These are phyloP conservation scores for Jackrogersella multiformis DNA, from an alignment of 495 filamentous ascomycete genomes.

Conservation along the genomic window DNA sequence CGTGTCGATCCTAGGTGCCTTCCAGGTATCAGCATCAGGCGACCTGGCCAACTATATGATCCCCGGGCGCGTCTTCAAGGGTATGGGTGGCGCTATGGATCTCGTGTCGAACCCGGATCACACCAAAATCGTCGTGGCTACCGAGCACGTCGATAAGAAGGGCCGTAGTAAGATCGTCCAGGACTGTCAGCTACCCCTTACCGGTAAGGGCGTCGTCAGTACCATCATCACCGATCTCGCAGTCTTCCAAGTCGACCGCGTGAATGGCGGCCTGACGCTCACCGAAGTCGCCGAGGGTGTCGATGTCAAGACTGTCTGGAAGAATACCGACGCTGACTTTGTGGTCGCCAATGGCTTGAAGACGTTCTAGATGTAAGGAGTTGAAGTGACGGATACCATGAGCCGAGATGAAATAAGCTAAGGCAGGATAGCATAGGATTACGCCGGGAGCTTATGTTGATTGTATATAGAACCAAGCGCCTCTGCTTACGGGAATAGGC, in stretches of 20 bases:
- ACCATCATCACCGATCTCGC: constrained; percentile 68
- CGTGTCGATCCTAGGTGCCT: constrained; percentile 67
- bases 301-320: constrained; percentile 61
- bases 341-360: constrained; percentile 57
- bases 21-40: constrained; percentile 66
- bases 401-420: background rate
- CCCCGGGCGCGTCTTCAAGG: constrained; percentile 69
- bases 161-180: constrained; percentile 68
- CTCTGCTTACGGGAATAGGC: constrained; percentile 1
- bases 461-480: constrained; percentile 25
- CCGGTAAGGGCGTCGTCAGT: constrained; percentile 61
- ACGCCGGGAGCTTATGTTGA: constrained; percentile 4
- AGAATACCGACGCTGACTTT: constrained; percentile 65
- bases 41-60: constrained; percentile 73
- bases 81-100: constrained; percentile 72
- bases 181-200: constrained; percentile 64
- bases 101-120: constrained; percentile 66
- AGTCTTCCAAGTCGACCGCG: constrained; percentile 67
- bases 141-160: constrained; percentile 70
- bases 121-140: constrained; percentile 70
- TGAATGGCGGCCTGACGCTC: constrained; percentile 58
- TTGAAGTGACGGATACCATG: background rate
- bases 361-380: constrained; percentile 52
- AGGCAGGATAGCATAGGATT: background rate
- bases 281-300: constrained; percentile 66